These are phyloP conservation scores for Rhododendron henanense DNA, from an alignment of 148 eudicot species.

Conservation along the genomic window DNA sequence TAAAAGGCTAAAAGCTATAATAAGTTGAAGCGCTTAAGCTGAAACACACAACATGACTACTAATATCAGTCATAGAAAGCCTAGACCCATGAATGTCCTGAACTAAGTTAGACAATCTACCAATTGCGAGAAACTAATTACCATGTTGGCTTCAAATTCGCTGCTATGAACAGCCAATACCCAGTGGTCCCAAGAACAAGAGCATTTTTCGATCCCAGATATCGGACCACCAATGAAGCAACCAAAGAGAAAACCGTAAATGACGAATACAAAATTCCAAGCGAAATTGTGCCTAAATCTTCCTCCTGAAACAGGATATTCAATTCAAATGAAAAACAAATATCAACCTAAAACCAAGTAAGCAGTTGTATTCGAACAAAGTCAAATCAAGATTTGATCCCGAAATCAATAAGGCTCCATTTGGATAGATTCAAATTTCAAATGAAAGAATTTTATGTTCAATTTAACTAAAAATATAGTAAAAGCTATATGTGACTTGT, in stretches of 20 bases:
- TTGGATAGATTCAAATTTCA: not conserved
- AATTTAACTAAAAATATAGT: not conserved
- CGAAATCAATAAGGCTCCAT: not conserved
- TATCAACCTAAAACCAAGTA: not conserved
- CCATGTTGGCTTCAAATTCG: constrained; percentile 90
- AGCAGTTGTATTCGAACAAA: not conserved
- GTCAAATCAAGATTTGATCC: not conserved
- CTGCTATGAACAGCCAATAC: constrained; percentile 90
- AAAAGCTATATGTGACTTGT: not conserved
- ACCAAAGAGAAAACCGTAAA: constrained; percentile 70
- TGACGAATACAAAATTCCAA: constrained; percentile 88
- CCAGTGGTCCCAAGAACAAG: constrained; percentile 86
- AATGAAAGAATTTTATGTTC: not conserved
- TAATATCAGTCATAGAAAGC: not conserved
- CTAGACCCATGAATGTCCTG: not conserved
- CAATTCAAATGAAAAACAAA: not conserved
- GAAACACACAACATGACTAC: not conserved
- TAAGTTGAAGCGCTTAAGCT: not conserved
- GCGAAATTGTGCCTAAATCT: constrained; percentile 76
- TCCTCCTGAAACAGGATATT: constrained; percentile 50
- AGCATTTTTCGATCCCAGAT: constrained; percentile 69
- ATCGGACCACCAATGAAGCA: constrained; percentile 73
- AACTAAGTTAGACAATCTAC: not conserved
- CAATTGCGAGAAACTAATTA: constrained; percentile 20
- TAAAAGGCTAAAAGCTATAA: not conserved